phyloP scores from a whole-genome alignment of 2,329 filamentous ascomycete species.

The Zymoseptoria ardabiliae region DNA sequence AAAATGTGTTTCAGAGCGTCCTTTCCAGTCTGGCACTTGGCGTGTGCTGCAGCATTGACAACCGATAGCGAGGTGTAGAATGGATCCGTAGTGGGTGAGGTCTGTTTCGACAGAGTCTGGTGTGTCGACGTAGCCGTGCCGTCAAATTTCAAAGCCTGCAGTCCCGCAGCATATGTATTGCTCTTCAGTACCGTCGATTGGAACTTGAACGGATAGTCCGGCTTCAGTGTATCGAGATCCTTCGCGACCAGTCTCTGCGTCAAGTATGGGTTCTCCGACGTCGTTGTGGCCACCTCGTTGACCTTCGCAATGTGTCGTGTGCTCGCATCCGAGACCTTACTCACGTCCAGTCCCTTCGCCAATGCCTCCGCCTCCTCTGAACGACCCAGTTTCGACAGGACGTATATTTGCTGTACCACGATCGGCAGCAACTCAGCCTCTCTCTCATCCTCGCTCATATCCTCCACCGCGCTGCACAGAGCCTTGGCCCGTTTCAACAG shows the following conservation, averaged over 20 bases:
- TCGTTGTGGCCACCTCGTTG: conserved; percentile 48
- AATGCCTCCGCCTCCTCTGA: conserved; percentile 57
- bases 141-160: conserved; percentile 60
- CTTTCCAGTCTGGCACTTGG: conserved; percentile 56
- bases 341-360: conserved; percentile 53
- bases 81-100: conserved; percentile 34
- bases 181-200: conserved; percentile 56
- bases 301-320: conserved; percentile 60
- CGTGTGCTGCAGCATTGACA: conserved; percentile 67
- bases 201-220: conserved; percentile 64
- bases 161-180: conserved; percentile 57
- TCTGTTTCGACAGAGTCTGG: conserved; percentile 41
- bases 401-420: conserved; percentile 67
- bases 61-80: conserved; percentile 51
- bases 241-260: conserved; percentile 55
- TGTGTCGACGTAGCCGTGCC: conserved; percentile 55
- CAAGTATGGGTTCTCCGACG: conserved; percentile 56
- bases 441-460: conserved; percentile 67
- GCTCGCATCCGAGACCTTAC: conserved; percentile 60
- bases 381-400: conserved; percentile 60
- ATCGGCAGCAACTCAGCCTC: conserved; percentile 67
- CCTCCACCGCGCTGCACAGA: conserved; percentile 66
- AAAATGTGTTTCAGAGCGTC: conserved; percentile 63
- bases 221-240: conserved; percentile 45
- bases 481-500: conserved; percentile 64